Base-by-base conservation (phyloP, 2,329 filamentous ascomycete genomes). In the Xylariaceae sp. region DNA sequence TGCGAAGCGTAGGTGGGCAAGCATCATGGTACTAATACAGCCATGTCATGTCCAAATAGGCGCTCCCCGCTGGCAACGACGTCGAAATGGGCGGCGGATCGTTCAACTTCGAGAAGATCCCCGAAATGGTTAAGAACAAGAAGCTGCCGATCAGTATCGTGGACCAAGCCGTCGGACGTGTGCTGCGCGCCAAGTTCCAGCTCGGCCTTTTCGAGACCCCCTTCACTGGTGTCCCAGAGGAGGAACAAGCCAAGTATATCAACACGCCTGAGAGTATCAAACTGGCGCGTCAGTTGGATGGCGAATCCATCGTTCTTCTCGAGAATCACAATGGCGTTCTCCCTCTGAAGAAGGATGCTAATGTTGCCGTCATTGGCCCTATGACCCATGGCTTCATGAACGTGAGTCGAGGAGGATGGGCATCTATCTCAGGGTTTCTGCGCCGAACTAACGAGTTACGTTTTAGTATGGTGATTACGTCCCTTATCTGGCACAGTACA, bases 31-130 rank as follows among this genome's bases (percentile, higher is more conserved):
- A 24, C 35, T 46, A 32, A 48, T 33, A 15, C 23, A 15, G 28
- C 11, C 13, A n/a, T n/a, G n/a, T n/a, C n/a, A n/a, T n/a, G n/a
- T 24, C 11, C n/a, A 26, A 5, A 11, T 41, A 74, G 61, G 66
- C 77, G 7, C 69, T 88, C 4, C 76, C 77, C 1, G 79, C 82
- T 4, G 83, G 84, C 3, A 83, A 78, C 34, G 83, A 87, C 50
- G 71, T 83, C 9, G 84, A 88, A 53, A 87, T 87, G 83, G 83
- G 83, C 9, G 83, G 83, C 27, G 83, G 84, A 14, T 81, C 78
- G 14, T 87, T 76, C 65, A 86, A 79, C 55, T 83, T 78, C 54
- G 69, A 78, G 47, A 73, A 69, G 24, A 85, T 88, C 36, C 79
- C 82, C 5, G 66, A 74, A 18, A 69, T 87, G 34, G 69, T 87